Evolutionary conservation across 768 basidiomycete genomes (phyloP).

Genomic region (Amanita thiersii): DNA sequence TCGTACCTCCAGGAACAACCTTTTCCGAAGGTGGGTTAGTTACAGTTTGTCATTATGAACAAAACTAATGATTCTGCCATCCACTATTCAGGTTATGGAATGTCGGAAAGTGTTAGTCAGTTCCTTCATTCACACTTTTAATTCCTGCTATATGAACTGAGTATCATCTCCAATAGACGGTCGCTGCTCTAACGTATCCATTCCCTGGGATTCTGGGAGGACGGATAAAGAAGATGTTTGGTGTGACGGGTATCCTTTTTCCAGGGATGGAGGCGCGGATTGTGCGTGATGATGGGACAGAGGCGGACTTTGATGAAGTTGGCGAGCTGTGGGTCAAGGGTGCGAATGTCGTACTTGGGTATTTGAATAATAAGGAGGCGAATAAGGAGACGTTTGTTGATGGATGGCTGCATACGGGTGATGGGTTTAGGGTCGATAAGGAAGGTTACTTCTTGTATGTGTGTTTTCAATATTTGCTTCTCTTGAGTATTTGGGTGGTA

Average conservation of each 20-base stretch:
- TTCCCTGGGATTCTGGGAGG: slow-evolving; percentile 37
- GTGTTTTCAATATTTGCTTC: too few relatives aligned
- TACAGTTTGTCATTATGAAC: neutral
- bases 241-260: slow-evolving; percentile 48
- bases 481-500: neutral
- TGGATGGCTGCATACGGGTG: slow-evolving; percentile 77
- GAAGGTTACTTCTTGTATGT: slow-evolving; percentile 61
- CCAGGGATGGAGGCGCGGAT: slow-evolving; percentile 62
- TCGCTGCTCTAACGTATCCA: slow-evolving; percentile 38
- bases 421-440: slow-evolving; percentile 54
- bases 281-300: slow-evolving; percentile 47
- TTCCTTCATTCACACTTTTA: neutral
- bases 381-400: slow-evolving; percentile 58
- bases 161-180: slow-evolving; percentile 47
- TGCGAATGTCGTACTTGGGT: slow-evolving; percentile 52
- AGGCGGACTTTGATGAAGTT: slow-evolving; percentile 45
- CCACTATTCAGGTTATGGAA: slow-evolving; percentile 48
- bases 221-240: slow-evolving; percentile 27
- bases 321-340: slow-evolving; percentile 62
- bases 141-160: too few relatives aligned
- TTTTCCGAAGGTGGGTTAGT: slow-evolving; percentile 37
- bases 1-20: slow-evolving; percentile 24
- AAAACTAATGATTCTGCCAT: neutral
- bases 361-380: slow-evolving; percentile 64
- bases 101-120: slow-evolving; percentile 54